A percentile compares a stretch with the other conserved stretches of the same genome.
Evolutionary conservation across 345 rosid genomes (phyloP).

Genomic region (Passiflora organensis): DNA sequence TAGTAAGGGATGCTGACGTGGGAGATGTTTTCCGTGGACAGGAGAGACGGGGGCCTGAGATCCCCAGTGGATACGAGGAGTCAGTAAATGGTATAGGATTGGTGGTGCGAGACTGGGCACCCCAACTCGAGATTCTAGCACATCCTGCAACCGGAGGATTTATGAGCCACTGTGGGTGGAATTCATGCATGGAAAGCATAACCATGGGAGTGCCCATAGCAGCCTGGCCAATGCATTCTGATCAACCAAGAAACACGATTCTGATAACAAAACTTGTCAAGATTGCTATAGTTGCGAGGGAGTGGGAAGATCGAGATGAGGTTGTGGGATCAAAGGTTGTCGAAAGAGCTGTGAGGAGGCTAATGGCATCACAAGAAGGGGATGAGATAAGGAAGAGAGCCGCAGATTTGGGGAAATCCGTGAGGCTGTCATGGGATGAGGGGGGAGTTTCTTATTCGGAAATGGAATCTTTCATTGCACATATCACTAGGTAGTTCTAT

Average conservation of each 20-base stretch:
- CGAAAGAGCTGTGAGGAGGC: slow-evolving; percentile 24
- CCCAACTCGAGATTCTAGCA: slow-evolving; percentile 49
- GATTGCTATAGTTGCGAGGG: slow-evolving; percentile 32
- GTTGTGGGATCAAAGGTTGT: slow-evolving; percentile 18
- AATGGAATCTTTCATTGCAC: slow-evolving; percentile 43
- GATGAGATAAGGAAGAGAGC: slow-evolving; percentile 44
- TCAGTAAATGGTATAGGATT: slow-evolving; percentile 32
- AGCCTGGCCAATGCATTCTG: slow-evolving; percentile 67
- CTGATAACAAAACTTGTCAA: slow-evolving; percentile 34
- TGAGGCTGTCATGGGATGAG: slow-evolving; percentile 24
- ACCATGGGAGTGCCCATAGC: slow-evolving; percentile 56
- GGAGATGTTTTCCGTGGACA: slow-evolving; percentile 43
- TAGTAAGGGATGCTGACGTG: slow-evolving; percentile 50
- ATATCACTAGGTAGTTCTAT: no score
- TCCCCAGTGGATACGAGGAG: slow-evolving; percentile 41
- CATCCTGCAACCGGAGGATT: slow-evolving; percentile 47
- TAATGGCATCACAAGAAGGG: slow-evolving; percentile 51
- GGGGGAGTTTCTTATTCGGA: slow-evolving; percentile 41
- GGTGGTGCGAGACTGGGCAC: slow-evolving; percentile 55
- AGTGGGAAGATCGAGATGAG: slow-evolving; percentile 27
- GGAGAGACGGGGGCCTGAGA: no score
- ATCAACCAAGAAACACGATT: slow-evolving; percentile 47
- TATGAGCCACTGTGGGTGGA: slow-evolving; percentile 69
- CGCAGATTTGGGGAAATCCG: slow-evolving; percentile 19
- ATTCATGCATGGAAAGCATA: slow-evolving; percentile 65